Conservation (phyloP, 768 basidiomycete species). For the Agrocybe pediades region DNA sequence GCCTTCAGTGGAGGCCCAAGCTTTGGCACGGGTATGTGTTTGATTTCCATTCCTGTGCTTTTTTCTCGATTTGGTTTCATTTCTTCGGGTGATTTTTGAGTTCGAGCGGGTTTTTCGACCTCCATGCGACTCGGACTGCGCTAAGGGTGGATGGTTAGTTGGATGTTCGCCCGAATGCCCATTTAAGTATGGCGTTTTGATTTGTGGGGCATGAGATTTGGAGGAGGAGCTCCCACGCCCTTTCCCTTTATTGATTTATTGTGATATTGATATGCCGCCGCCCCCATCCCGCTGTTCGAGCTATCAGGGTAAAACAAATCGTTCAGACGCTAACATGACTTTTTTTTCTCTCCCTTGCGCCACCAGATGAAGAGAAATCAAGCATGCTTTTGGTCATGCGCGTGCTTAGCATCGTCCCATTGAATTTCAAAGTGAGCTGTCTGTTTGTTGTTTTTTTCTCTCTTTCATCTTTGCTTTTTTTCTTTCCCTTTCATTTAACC, state of each 20-base stretch:
- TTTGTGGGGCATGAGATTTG: slow-evolving; percentile 3
- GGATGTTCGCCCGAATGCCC: not conserved
- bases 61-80: slow-evolving; percentile 4
- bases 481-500: slow-evolving; percentile 3
- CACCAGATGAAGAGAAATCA: slow-evolving; percentile 86
- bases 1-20: slow-evolving; percentile 94
- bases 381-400: slow-evolving; percentile 97
- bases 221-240: slow-evolving; percentile 26
- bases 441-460: not conserved
- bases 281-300: slow-evolving; percentile 13
- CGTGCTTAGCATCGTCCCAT: slow-evolving; percentile 90
- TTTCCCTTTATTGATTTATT: slow-evolving; percentile 7
- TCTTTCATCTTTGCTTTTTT: slow-evolving; percentile 26
- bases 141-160: not conserved
- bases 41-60: slow-evolving; percentile 4
- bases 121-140: not conserved
- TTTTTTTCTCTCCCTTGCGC: slow-evolving; percentile 3
- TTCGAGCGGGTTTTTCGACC: not conserved
- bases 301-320: not conserved
- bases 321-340: not conserved
- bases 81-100: not conserved
- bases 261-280: not conserved
- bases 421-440: slow-evolving; percentile 85
- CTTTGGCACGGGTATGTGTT: slow-evolving; percentile 79
- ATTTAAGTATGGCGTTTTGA: slow-evolving; percentile 2